Base-by-base conservation (phyloP, 129 eudicot genomes). In the Chrysanthemum seticuspe region DNA sequence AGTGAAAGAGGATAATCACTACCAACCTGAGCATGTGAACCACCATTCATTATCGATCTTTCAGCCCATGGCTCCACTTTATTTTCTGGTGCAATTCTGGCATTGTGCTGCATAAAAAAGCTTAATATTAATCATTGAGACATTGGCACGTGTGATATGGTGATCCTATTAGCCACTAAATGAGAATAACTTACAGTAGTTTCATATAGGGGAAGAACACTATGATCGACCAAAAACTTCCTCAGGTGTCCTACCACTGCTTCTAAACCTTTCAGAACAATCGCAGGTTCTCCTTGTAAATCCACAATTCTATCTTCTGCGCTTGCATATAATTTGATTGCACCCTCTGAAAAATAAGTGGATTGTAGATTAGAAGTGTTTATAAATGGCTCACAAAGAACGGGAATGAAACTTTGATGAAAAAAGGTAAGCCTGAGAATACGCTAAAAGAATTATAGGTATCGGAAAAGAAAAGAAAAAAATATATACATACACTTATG, bases 221-320 rank as follows among this genome's bases (percentile, higher is more conserved):
- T 83, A 18, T 80, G 89, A 81, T 90, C 95, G 13, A 87, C 91
- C 85, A 90, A 73, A 64, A 85, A 85, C 80, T 83, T 90, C 63
- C 91, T 85, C 7, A 90, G 80, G 70, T 81, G 95, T 12, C 78
- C 79, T 6, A 87, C 36, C 25, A 90, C 87, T 29, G 82, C 84
- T 79, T 87, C 86, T 57, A 90, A 72, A 29, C 89, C 89, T 70
- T 79, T 69, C n/a, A 81, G 74, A 59, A 87, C 95, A 72, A 87
- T 87, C 23, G 44, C 25, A 68, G 81, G 80, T 51, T 87, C 97
- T 19, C 91, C 97, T 36, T 87, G 88, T 63, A 91, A 1, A 69
- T 85, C 89, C 54, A 87, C 80, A 75, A 91, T 25, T 71, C 82
- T 81, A 76, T 87, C 91, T 56, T 87, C 91, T 19, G 84, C 31